Base-by-base conservation (phyloP, 352 stramenopile genomes). In the Phytophthora sp. region DNA sequence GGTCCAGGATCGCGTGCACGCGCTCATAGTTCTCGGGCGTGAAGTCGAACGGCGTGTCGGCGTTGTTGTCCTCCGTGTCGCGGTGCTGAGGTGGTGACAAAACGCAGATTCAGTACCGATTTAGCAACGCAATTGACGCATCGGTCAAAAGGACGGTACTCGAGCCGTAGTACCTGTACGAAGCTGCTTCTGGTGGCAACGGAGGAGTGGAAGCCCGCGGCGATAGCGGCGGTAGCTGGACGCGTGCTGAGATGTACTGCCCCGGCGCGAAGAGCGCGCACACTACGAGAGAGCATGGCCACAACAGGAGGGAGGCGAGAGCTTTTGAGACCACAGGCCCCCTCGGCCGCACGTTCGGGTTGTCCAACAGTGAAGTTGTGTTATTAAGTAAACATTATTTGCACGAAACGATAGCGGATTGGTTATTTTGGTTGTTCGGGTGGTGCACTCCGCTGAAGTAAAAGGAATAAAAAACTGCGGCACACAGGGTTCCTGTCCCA, bases 21-120 rank as follows among this genome's bases (percentile, higher is more conserved):
- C 90, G 91, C 69, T 97, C 88, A 71, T 99, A 99, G 80, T 99
- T 99, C 71, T 99, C 96, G 23, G 95, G 88, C 49, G 91, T 98
- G 68, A 99, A 99, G 75, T 99, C 97, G 68, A 99, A 99, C 62
- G 90, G 85, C 44, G 95, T 98, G 57, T 98, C 88, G 45, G 77
- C 71, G 59, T 95, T 99, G 80, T 99, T 99, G 64, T 99, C 95
- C n/a, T 95, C 86, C 21, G 94, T 98, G 73, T 99, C 89, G 67
- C 97, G 93, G 84, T 99, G 96, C 96, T 98, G 52, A 27, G 38
- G n/a, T 44, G 26, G 7, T 36, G 7, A 18, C 20, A 61, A 44
- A 36, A 46, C 1, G n/a, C n/a, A 21, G 7, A 36, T n/a, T n/a
- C n/a, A n/a, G n/a, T n/a, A n/a, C n/a, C n/a, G 18, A 69, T 35